Evolutionary conservation across 139 green algal species (phyloP), one percentile per base, ranked within the genome.

Genomic region (Axilococcus clingmanii): DNA sequence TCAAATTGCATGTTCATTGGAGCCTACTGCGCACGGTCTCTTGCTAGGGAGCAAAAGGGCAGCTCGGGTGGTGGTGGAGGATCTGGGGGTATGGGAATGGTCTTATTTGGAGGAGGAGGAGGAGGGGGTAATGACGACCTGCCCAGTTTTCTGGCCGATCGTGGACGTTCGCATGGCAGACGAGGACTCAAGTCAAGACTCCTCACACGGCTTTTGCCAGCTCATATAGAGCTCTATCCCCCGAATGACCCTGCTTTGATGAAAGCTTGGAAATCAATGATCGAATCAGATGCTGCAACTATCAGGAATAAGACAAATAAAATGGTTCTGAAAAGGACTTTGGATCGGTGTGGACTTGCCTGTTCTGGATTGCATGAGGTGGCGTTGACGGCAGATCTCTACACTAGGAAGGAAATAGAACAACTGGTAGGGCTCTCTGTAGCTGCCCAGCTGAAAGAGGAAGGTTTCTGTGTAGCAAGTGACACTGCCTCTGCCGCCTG

Each of bases 251-350:
- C 78, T 22, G 15, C 20, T 8, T 44, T 41, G 6, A 31, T 59
- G 11, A 53, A 69, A 44, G 48, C 69, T 6, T 79, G 70, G 70
- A 76, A 72, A 30, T 51, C 54, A 48, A 61, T 66, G 69, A 25
- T 79, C 30, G 70, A 79, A 31, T 27, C 15, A 20, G 70, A 79
- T 25, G 40, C 57, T 50, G 55, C 53, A 2, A 56, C 42, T 19
- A 47, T 79, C 36, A 66, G 71, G 2, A 38, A 59, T 33, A 50
- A 57, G 15, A 31, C 45, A 32, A 79, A 79, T 53, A 51, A 68
- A 48, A 27, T 25, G 20, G 63, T 55, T 5, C 43, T 74, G 11
- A 25, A 33, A 20, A 48, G 63, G 40, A 41, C 74, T 22, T 46
- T 78, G 36, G 9, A 32, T 17, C 33, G 22, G 24, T 69, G 63